phyloP scores from a whole-genome alignment of 2,329 filamentous ascomycete genomes.

The Sclerotinia spermophila region DNA sequence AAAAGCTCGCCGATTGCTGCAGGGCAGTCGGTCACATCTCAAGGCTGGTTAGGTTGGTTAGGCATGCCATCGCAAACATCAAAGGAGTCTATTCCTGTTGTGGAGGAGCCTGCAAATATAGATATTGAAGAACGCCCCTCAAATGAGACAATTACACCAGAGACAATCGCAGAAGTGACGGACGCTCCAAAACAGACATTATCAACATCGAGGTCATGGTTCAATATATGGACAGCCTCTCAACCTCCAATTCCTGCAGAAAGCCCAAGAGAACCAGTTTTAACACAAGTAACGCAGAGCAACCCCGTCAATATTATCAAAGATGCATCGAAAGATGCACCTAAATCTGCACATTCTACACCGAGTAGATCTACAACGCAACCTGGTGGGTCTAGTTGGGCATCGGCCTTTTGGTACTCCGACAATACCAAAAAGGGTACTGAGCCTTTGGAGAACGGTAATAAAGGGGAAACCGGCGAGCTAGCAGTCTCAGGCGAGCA shows the following conservation, averaged over 20 bases:
- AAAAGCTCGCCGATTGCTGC: slow-evolving; percentile 4
- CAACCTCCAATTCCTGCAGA: slow-evolving; percentile 27
- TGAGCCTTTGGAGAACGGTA: slow-evolving; percentile 11
- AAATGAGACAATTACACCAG: background rate
- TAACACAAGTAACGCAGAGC: background rate
- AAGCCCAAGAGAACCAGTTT: slow-evolving; percentile 23
- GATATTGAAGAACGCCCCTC: slow-evolving; percentile 8
- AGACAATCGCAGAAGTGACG: slow-evolving; percentile 15
- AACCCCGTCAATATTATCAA: slow-evolving; percentile 27
- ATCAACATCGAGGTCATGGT: slow-evolving; percentile 32
- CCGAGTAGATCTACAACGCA: slow-evolving; percentile 17
- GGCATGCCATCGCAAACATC: slow-evolving; percentile 30
- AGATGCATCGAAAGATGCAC: slow-evolving; percentile 13
- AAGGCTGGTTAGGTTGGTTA: slow-evolving; percentile 57
- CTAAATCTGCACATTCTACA: slow-evolving; percentile 7
- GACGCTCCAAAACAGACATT: slow-evolving; percentile 4
- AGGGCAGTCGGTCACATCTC: slow-evolving; percentile 36
- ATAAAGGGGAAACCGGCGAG: slow-evolving; percentile 37
- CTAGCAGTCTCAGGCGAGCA: slow-evolving; percentile 56
- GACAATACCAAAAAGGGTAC: slow-evolving; percentile 33
- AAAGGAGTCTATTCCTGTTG: slow-evolving; percentile 11
- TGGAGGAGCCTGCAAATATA: slow-evolving; percentile 14
- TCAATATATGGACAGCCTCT: slow-evolving; percentile 33
- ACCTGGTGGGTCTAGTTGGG: slow-evolving; percentile 63
- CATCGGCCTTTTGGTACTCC: slow-evolving; percentile 64